phyloP scores from a whole-genome alignment of 306 rosid species.

The Sicyos edulis region DNA sequence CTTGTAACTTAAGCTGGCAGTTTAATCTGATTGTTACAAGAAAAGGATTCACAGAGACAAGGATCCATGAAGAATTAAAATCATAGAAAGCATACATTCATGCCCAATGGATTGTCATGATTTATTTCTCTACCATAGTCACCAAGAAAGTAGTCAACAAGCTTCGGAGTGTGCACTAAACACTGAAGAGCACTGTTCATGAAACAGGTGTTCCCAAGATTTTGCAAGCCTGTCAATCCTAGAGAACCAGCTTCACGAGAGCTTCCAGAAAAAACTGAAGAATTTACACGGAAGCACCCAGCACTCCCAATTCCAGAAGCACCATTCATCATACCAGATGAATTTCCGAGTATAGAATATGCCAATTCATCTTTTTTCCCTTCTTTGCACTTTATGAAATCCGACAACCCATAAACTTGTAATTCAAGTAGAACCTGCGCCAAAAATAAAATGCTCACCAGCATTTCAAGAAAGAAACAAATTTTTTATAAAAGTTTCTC shows the following conservation, averaged over 20 bases:
- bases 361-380: conserved; percentile 62
- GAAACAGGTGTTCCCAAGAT: conserved; percentile 97
- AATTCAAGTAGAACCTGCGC: conserved; percentile 74
- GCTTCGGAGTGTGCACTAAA: conserved; percentile 92
- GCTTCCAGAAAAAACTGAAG: conserved; percentile 49
- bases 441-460: conserved; percentile 18
- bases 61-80: conserved; percentile 20
- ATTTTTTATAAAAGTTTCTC: conserved; percentile 1
- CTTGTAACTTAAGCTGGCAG: background rate
- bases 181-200: conserved; percentile 98
- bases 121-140: conserved; percentile 88
- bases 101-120: conserved; percentile 85
- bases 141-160: conserved; percentile 95
- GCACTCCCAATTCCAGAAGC: conserved; percentile 41
- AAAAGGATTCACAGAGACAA: background rate
- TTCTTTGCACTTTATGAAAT: conserved; percentile 65
- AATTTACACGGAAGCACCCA: conserved; percentile 35
- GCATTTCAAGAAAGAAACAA: conserved; percentile 23
- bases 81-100: conserved; percentile 60
- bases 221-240: conserved; percentile 89
- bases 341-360: conserved; percentile 26
- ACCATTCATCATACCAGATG: conserved; percentile 59
- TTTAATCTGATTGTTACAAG: background rate
- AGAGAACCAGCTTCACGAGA: conserved; percentile 78
- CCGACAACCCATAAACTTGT: conserved; percentile 96